Evolutionary conservation across 2,329 filamentous ascomycete genomes (phyloP), one percentile per base, ranked within the genome.

Genomic region (Fusarium agapanthi): DNA sequence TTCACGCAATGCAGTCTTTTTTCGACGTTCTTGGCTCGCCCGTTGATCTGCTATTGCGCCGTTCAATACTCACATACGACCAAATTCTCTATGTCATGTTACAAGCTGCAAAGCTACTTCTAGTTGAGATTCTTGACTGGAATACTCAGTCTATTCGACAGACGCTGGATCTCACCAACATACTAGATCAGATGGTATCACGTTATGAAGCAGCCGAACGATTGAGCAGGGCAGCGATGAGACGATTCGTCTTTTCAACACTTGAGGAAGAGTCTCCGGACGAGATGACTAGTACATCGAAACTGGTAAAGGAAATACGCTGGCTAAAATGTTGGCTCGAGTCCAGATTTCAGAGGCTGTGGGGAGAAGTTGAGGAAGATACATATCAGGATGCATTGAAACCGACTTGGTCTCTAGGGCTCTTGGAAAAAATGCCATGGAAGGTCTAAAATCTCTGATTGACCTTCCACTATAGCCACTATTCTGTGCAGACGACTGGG

Each of bases 321-420:
- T 79, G 72, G 72, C 72, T 82, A n/a, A 79, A 78, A 59, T 69
- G 62, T 14, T 82, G 81, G 79, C 80, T 78, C 59, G 76, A 79
- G 45, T 67, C 75, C 7, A 76, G 76, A 43, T 41, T 78, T 7
- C 56, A 75, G 26, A 71, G 72, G 12, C 32, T 43, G 20, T 9
- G 26, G 9, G 34, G 35, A 18, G 32, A 51, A 24, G 5, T 15
- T 63, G 59, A 26, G 16, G 53, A 35, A 48, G 47, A 48, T 14
- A 12, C 30, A 14, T 35, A 10, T n/a, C 38, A 54, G 8, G 37
- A 20, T 24, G 50, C 22, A 24, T 30, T 26, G 14, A 63, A 10
- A 5, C 54, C 54, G 7, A 53, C 44, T 3, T 79, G 77, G 76
- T 72, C 68, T 41, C 71, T 68, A 18, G 78, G 78, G 7, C 60